Evolutionary conservation across 1,284 basidiomycete genomes (phyloP).

Genomic region (Gymnopus androsaceus): DNA sequence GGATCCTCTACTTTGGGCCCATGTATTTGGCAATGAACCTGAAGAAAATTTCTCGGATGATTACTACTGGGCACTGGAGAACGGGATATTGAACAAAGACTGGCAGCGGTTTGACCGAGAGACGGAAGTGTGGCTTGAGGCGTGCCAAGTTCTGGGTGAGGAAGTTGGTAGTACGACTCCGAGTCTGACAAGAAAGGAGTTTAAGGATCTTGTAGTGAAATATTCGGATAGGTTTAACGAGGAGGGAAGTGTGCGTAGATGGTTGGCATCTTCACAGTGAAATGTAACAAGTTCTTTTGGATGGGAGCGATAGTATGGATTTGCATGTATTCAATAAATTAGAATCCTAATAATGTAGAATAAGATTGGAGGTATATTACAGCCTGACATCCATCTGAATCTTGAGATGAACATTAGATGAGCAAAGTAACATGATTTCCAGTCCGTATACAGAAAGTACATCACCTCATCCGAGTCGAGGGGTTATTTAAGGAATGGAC

Average conservation of each 20-base stretch:
- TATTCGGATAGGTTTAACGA: conserved; percentile 1
- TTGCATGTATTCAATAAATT: no score
- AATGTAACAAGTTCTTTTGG: not conserved
- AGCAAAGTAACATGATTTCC: no score
- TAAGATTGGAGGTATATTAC: no score
- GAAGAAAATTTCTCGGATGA: conserved; percentile 7
- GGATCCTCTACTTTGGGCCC: conserved; percentile 4
- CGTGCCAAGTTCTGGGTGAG: conserved; percentile 9
- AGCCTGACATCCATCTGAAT: no score
- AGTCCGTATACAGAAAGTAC: no score
- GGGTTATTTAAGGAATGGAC: no score
- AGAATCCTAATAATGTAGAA: no score
- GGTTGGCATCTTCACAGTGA: not conserved
- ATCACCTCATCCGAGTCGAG: no score
- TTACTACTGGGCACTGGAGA: conserved; percentile 12
- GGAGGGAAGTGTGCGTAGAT: not conserved
- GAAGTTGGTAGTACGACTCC: not conserved
- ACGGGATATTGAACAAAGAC: conserved; percentile 5
- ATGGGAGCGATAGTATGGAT: no score
- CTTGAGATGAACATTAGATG: no score
- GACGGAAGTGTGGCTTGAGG: conserved; percentile 1
- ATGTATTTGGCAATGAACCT: conserved; percentile 12
- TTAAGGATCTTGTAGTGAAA: conserved; percentile 7
- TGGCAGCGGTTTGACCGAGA: conserved; percentile 4
- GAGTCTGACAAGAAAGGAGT: conserved; percentile 1